Evolutionary conservation across 441 rosid species (phyloP).

Genomic region (Erysimum pusillum): DNA sequence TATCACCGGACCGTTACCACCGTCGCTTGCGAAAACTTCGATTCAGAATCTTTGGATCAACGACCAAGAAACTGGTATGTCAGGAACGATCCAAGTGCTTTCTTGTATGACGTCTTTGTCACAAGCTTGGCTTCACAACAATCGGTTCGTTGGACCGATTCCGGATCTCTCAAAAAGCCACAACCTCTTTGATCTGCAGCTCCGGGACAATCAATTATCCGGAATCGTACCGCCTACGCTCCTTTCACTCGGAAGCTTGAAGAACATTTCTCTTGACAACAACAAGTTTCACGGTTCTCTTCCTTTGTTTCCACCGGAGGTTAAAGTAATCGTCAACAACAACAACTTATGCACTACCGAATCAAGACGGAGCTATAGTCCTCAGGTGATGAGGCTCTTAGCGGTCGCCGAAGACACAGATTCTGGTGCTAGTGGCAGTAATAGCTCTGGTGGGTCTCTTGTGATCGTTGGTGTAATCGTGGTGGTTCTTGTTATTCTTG

Average conservation of each 20-base stretch:
- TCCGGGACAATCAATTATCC: constrained; percentile 70
- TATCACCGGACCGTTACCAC: constrained; percentile 65
- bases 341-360: constrained; percentile 49
- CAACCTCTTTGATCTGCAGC: constrained; percentile 66
- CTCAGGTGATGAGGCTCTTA: constrained; percentile 63
- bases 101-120: constrained; percentile 62
- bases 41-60: constrained; percentile 72
- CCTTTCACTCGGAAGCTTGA: constrained; percentile 48
- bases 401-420: too few relatives aligned
- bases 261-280: constrained; percentile 61
- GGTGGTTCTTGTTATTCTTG: constrained; percentile 60
- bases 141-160: constrained; percentile 72
- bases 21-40: constrained; percentile 55
- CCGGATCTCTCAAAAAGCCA: constrained; percentile 69
- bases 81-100: constrained; percentile 66
- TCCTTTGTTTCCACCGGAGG: constrained; percentile 50
- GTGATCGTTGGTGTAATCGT: constrained; percentile 59
- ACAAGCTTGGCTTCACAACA: constrained; percentile 78
- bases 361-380: constrained; percentile 52
- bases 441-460: constrained; percentile 42
- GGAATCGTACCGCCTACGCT: constrained; percentile 64
- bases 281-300: constrained; percentile 77
- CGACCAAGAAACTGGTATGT: constrained; percentile 62
- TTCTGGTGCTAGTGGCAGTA: constrained; percentile 20
- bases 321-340: constrained; percentile 37